Evolutionary conservation across 495 filamentous ascomycete species (phyloP), one percentile per base, ranked within the genome.

Genomic region (Aspergillus ellipticus): DNA sequence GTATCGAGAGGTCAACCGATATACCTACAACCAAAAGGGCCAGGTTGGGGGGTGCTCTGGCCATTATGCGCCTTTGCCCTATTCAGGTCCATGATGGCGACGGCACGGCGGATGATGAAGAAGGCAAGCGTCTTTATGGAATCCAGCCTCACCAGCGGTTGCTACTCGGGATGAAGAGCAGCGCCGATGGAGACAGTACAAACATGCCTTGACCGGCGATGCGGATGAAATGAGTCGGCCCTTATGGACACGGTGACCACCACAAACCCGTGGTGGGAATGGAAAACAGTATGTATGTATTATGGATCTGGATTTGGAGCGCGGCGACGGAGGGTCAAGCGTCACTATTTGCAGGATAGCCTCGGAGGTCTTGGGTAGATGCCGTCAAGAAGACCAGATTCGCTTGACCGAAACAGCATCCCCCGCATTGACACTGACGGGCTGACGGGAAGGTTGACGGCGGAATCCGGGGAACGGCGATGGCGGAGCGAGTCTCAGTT

Each of bases 1-100:
- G 37, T 7, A 43, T n/a, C 16, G 49, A 33, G 29, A 42, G 28
- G 15, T 22, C 35, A 17, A 28, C 24, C 45, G 49, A 20, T 58
- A 11, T 11, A 79, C 84, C 59, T 67, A 87, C 84, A 87, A 55
- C 83, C 84, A 75, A 87, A 87, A 17, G 82, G 82, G 62, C 66
- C 73, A 22, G 65, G 59, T 28, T 68, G 62, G 50, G 69, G 67
- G 22, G 68, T 71, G 43, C 66, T 57, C 13, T 57, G 69, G 45
- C 64, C 69, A 39, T 59, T 58, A 6, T 61, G 70, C 46, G 66
- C 56, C 53, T 74, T 60, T 16, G 67, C 45, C 13, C 61, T 63
- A 28, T 62, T 64, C 39, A 66, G 62, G 59, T 78, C 64, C 68
- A 78, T 74, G 46, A 57, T 67, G 57, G 48, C 53, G 53, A 51